A percentile compares a stretch with the other conserved stretches of the same genome.
phyloP scores from a whole-genome alignment of 1,284 basidiomycete species.

The Irpex sp. region DNA sequence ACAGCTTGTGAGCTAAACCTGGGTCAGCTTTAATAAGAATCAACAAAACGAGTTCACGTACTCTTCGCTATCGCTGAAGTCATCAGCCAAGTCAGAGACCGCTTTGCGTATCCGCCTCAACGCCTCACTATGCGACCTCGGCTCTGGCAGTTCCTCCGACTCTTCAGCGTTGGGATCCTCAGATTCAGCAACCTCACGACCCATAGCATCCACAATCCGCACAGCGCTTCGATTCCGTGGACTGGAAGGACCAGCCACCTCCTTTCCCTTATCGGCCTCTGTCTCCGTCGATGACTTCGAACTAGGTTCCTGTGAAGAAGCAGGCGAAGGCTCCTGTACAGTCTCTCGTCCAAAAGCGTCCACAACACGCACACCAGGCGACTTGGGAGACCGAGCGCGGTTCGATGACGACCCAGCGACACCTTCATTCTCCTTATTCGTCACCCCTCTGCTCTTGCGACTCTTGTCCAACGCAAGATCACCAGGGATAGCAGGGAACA shows the following conservation, averaged over 20 bases:
- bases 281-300: constrained; percentile 6
- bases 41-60: constrained; percentile 24
- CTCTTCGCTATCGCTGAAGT: constrained; percentile 54
- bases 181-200: constrained; percentile 47
- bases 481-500: constrained; percentile 7
- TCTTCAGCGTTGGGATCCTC: constrained; percentile 22
- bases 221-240: constrained; percentile 41
- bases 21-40: constrained; percentile 11
- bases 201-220: constrained; percentile 67
- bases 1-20: constrained; percentile 32
- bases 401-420: not conserved
- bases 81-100: constrained; percentile 51
- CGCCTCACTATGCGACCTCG: constrained; percentile 46
- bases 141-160: constrained; percentile 15
- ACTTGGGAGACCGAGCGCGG: constrained; percentile 15
- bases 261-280: constrained; percentile 6
- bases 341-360: constrained; percentile 55
- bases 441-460: not conserved
- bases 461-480: not conserved
- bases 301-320: not conserved
- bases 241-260: constrained; percentile 13
- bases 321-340: constrained; percentile 14
- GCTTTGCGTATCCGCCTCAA: constrained; percentile 53
- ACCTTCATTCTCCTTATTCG: not conserved
- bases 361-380: constrained; percentile 51